phyloP scores from a whole-genome alignment of 1,284 basidiomycete species.

The Singerocomus rubriflavus region DNA sequence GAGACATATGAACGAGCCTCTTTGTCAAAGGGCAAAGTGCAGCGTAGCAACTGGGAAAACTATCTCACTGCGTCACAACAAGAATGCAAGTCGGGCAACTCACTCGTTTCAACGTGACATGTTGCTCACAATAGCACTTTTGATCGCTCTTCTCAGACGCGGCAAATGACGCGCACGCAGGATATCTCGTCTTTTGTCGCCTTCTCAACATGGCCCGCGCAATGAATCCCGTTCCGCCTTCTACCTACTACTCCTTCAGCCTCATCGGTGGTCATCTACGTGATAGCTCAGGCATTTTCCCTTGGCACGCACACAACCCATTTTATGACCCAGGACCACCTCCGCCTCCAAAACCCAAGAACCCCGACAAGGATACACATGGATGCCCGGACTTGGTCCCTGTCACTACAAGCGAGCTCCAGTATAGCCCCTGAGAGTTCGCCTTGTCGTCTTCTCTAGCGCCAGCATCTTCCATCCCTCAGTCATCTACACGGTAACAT shows the following conservation, averaged over 20 bases:
- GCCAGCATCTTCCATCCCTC: background rate
- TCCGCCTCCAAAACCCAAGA: constrained; percentile 41
- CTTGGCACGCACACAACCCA: constrained; percentile 60
- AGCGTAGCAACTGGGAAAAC: constrained; percentile 66
- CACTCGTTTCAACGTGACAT: background rate
- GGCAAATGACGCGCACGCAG: constrained; percentile 66
- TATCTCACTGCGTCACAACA: constrained; percentile 44
- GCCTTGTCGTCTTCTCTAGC: background rate
- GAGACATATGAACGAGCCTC: constrained; percentile 52
- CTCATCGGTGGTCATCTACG: constrained; percentile 43
- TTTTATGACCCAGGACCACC: constrained; percentile 67
- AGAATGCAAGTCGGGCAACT: constrained; percentile 48
- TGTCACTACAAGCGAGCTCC: background rate
- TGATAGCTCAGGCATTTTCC: constrained; percentile 32
- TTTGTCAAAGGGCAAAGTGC: constrained; percentile 56
- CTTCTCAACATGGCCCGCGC: constrained; percentile 40
- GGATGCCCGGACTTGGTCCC: background rate
- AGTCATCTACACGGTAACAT: too few species aligned
- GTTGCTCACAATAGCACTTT: background rate
- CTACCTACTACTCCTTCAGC: constrained; percentile 57
- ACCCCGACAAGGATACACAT: constrained; percentile 16
- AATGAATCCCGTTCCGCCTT: constrained; percentile 40
- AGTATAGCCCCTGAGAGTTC: background rate
- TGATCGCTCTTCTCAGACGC: constrained; percentile 49
- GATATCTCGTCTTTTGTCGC: constrained; percentile 46